A percentile compares a stretch with the other conserved stretches of the same genome.
Conservation (phyloP, 1,284 basidiomycete species). For the Papiliotrema terrestris region DNA sequence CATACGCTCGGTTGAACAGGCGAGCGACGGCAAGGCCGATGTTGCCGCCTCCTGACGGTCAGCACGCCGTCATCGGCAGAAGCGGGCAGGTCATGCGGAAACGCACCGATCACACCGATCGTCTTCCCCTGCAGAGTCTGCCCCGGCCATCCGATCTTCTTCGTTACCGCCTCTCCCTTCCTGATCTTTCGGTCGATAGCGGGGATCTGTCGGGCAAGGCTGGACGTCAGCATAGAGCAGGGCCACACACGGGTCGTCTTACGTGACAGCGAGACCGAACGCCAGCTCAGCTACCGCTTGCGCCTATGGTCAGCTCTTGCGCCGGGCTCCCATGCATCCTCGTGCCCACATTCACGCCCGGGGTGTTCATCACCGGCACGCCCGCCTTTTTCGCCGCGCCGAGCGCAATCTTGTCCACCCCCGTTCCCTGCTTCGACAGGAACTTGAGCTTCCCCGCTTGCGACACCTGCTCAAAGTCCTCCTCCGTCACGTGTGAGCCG, state of each 20-base stretch:
- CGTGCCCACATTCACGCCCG: conserved; percentile 25
- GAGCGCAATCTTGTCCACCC: conserved; percentile 15
- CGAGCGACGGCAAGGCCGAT: conserved; percentile 15
- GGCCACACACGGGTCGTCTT: background rate
- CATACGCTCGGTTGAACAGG: conserved; percentile 22
- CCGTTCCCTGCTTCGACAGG: conserved; percentile 18
- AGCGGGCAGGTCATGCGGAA: background rate
- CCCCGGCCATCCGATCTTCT: conserved; percentile 4
- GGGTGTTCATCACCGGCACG: conserved; percentile 17
- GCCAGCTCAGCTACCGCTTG: conserved; percentile 11
- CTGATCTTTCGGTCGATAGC: conserved; percentile 9
- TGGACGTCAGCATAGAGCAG: background rate
- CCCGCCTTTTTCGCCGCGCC: conserved; percentile 8
- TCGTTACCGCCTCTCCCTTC: conserved; percentile 4
- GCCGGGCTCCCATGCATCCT: background rate
- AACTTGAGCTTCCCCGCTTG: conserved; percentile 11
- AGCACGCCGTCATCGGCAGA: background rate
- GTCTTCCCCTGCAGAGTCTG: conserved; percentile 3
- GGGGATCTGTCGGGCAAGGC: conserved; percentile 6
- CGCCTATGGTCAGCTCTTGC: background rate
- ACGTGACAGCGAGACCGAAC: conserved; percentile 3
- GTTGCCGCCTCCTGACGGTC: conserved; percentile 11
- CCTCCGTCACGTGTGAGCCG: background rate
- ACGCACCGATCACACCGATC: conserved; percentile 7
- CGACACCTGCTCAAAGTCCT: conserved; percentile 7